A percentile compares a stretch with the other conserved stretches of the same genome.
phyloP scores from a whole-genome alignment of 2,329 filamentous ascomycete species.

The Dothideomycetes sp. region DNA sequence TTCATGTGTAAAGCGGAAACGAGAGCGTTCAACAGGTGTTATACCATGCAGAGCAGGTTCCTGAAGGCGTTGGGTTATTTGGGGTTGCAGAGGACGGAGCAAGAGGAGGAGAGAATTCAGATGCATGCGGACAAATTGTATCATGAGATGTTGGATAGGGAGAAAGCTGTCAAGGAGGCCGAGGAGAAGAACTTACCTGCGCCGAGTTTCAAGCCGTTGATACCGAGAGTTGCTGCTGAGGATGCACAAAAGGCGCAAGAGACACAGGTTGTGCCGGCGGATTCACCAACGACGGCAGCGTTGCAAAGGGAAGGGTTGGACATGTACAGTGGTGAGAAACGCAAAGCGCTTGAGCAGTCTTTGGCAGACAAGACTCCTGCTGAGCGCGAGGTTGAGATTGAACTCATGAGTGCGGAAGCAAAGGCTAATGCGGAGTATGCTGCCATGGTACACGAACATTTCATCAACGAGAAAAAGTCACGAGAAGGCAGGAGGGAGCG shows the following conservation, averaged over 20 bases:
- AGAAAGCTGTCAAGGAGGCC: conserved; percentile 62
- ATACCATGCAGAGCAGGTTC: conserved; percentile 82
- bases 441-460: conserved; percentile 44
- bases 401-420: conserved; percentile 54
- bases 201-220: conserved; percentile 51
- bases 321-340: conserved; percentile 20
- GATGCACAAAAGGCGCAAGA: conserved; percentile 20
- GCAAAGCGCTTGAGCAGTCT: conserved; percentile 25
- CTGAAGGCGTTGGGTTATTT: conserved; percentile 85
- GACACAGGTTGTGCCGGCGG: background rate
- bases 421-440: conserved; percentile 53
- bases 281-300: background rate
- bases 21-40: conserved; percentile 73
- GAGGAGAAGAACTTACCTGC: conserved; percentile 45
- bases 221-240: conserved; percentile 28
- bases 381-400: conserved; percentile 54
- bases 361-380: conserved; percentile 29
- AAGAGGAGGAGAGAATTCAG: conserved; percentile 75
- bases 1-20: conserved; percentile 77
- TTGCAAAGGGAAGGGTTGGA: conserved; percentile 13
- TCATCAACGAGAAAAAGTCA: conserved; percentile 47
- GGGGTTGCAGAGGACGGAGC: conserved; percentile 52
- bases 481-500: conserved; percentile 48
- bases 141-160: conserved; percentile 76
- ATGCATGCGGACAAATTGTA: conserved; percentile 92